phyloP scores from a whole-genome alignment of 2,329 filamentous ascomycete species.

The Fusarium tjaetaba region DNA sequence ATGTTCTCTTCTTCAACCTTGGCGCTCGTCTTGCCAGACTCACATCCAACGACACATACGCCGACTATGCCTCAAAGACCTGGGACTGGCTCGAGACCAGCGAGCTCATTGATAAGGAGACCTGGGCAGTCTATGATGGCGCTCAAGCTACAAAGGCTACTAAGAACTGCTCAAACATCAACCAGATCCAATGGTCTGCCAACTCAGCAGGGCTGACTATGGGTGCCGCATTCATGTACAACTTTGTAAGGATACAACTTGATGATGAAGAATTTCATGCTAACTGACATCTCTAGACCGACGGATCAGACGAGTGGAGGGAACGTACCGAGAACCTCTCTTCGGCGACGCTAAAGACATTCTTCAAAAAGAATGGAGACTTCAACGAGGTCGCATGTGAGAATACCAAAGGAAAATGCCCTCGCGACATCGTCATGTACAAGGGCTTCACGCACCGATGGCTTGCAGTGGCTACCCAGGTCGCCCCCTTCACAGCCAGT shows the following conservation, averaged over 20 bases:
- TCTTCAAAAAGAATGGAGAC: slow-evolving; percentile 61
- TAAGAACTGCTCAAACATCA: slow-evolving; percentile 68
- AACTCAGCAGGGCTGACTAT: slow-evolving; percentile 69
- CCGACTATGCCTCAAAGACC: slow-evolving; percentile 67
- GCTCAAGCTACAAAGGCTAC: slow-evolving; percentile 61
- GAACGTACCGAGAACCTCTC: slow-evolving; percentile 64
- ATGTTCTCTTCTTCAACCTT: slow-evolving; percentile 71
- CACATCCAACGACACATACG: slow-evolving; percentile 72
- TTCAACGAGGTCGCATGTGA: slow-evolving; percentile 76
- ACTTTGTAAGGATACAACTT: slow-evolving; percentile 55
- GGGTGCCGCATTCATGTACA: slow-evolving; percentile 75
- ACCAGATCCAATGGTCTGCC: slow-evolving; percentile 72
- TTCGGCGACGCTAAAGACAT: slow-evolving; percentile 56
- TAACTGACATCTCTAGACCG: neutral
- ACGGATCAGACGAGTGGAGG: slow-evolving; percentile 58
- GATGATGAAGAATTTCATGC: neutral
- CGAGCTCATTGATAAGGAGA: slow-evolving; percentile 66
- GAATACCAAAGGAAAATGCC: slow-evolving; percentile 61
- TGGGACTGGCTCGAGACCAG: slow-evolving; percentile 69
- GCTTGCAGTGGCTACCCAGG: slow-evolving; percentile 67
- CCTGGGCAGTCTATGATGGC: slow-evolving; percentile 73
- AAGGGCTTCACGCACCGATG: slow-evolving; percentile 75
- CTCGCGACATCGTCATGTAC: slow-evolving; percentile 75
- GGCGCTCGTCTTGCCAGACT: slow-evolving; percentile 76
- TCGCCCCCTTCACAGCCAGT: slow-evolving; percentile 67